Base-by-base conservation (phyloP, 2,329 filamentous ascomycete species). In the Fusarium sp. region DNA sequence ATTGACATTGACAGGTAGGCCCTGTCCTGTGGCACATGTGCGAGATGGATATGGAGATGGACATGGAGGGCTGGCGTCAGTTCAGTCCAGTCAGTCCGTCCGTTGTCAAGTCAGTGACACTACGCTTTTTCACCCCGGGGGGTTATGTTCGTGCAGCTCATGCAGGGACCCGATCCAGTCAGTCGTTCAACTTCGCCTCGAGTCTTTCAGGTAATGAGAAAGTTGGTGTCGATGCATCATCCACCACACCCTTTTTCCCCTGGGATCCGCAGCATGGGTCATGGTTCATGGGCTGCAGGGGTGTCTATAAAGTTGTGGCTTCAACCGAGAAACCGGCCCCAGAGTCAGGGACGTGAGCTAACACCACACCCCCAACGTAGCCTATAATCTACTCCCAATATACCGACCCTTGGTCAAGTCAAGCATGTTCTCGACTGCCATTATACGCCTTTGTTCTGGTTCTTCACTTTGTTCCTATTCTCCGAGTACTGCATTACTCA, bases 111-210 rank as follows among this genome's bases (percentile, higher is more conserved):
- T 50, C 17, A 60, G 45, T 67, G 54, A 49, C 44, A 37, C 55
- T 23, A 23, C 23, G 23, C 20, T 15, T 52, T 18, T 65, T 32
- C 70, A 73, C 23, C 73, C 62, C 74, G 63, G 15, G 64, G 73
- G 69, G 73, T 69, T 48, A 23, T 33, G 62, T 68, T 73, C 65
- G 60, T 69, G 38, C 53, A 63, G 6, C 44, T 67, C 60, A 75
- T 76, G 72, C 73, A 76, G 73, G 75, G 71, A 67, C 71, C 71
- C 64, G 67, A 73, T 68, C 37, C 60, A 45, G 41, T 57, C 41
- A 45, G 41, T 57, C 41, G 42, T 41, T 30, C 57, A 32, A 49
- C 44, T 53, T 63, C 32, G 52, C 38, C 18, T 48, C 52, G 58
- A 57, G 37, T 37, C 44, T 27, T 41, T 37, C 48, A 50, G 48